phyloP scores from a whole-genome alignment of 805 yeast species.

The Candida ascalaphidarum region DNA sequence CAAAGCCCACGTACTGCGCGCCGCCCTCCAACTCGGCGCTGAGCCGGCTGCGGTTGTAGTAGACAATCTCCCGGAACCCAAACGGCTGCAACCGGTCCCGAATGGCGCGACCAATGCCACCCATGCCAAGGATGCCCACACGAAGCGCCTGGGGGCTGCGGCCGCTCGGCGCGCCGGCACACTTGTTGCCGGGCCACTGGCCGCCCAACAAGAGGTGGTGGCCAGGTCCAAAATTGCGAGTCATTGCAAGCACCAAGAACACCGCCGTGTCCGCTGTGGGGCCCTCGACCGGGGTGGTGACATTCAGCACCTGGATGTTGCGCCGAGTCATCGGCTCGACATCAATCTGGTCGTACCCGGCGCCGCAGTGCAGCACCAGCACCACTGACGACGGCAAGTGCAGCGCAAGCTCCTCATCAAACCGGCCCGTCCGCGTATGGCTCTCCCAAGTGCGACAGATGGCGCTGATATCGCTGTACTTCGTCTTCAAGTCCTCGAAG shows the following conservation, averaged over 20 bases:
- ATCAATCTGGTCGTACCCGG: constrained; percentile 72
- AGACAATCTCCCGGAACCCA: constrained; percentile 63
- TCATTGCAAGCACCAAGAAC: constrained; percentile 50
- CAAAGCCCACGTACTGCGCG: constrained; percentile 64
- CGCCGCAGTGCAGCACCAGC: constrained; percentile 57
- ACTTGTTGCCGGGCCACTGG: constrained; percentile 44
- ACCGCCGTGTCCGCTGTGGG: constrained; percentile 72
- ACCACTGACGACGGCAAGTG: constrained; percentile 47
- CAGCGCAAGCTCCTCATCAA: constrained; percentile 52
- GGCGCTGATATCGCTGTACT: constrained; percentile 34
- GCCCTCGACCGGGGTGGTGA: constrained; percentile 56
- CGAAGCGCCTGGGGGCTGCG: constrained; percentile 68
- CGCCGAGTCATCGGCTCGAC: constrained; percentile 40
- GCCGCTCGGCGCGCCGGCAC: constrained; percentile 53
- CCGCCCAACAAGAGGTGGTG: constrained; percentile 45
- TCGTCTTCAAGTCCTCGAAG: constrained; percentile 31
- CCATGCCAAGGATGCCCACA: constrained; percentile 81
- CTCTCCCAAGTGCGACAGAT: constrained; percentile 49
- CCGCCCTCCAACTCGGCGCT: constrained; percentile 56
- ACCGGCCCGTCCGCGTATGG: constrained; percentile 47
- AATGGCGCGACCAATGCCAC: constrained; percentile 83
- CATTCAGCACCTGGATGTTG: constrained; percentile 58
- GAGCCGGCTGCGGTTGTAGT: constrained; percentile 61
- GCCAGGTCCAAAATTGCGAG: constrained; percentile 61
- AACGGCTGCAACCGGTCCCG: constrained; percentile 66